phyloP scores from a whole-genome alignment of 1,284 basidiomycete species.

The Melampsora occidentalis region DNA sequence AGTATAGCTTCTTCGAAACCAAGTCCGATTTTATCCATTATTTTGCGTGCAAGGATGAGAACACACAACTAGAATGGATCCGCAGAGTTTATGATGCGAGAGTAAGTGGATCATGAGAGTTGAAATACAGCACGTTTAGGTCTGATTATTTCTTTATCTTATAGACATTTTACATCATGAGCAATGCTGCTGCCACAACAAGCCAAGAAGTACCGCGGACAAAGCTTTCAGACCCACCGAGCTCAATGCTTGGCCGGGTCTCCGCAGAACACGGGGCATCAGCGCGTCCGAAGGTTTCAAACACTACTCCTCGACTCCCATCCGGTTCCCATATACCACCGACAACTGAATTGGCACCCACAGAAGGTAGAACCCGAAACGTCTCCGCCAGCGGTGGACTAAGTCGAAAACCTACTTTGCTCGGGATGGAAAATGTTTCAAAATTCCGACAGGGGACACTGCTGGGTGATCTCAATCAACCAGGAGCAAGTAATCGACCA shows the following conservation, averaged over 20 bases:
- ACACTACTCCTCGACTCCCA: not conserved
- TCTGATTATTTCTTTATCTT: not conserved
- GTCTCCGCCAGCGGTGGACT: not conserved
- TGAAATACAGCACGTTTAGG: not conserved
- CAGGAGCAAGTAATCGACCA: not conserved
- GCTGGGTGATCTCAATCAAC: slow-evolving; percentile 16
- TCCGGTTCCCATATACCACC: not conserved
- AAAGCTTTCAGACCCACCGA: not conserved
- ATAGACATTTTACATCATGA: not conserved
- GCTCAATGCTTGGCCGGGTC: not conserved
- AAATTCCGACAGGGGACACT: slow-evolving; percentile 38
- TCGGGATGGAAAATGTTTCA: not conserved
- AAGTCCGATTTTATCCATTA: slow-evolving; percentile 40
- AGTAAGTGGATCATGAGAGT: slow-evolving; percentile 11
- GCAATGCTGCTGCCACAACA: not conserved
- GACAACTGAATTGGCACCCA: not conserved
- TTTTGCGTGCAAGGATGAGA: slow-evolving; percentile 22
- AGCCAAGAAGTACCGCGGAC: not conserved
- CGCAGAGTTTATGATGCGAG: slow-evolving; percentile 43
- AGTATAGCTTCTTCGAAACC: slow-evolving; percentile 40
- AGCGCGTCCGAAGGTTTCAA: not conserved
- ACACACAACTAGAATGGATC: slow-evolving; percentile 36
- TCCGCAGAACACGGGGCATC: not conserved
- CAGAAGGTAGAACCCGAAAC: no score
- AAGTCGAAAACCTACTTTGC: slow-evolving; percentile 34